phyloP scores from a whole-genome alignment of 805 yeast genomes.

The Teunomyces panamensis region DNA sequence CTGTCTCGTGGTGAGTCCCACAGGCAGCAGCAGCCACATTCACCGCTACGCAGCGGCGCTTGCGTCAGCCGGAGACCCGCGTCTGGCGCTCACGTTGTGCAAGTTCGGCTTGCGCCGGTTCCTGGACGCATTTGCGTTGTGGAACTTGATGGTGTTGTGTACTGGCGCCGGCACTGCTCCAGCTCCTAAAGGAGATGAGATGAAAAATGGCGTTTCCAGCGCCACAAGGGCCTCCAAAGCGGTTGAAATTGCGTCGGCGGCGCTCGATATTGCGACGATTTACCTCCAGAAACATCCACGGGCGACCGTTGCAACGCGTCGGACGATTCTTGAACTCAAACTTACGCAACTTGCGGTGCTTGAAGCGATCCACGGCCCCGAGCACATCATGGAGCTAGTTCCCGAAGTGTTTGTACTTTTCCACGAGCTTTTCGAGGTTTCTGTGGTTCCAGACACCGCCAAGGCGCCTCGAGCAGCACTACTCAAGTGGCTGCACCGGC shows the following conservation, averaged over 20 bases:
- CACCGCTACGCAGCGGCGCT: conserved; percentile 50
- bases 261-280: conserved; percentile 39
- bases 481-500: conserved; percentile 38
- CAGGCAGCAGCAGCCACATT: conserved; percentile 27
- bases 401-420: conserved; percentile 63
- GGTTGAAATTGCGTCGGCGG: neutral
- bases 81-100: conserved; percentile 43
- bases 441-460: too few species aligned
- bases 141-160: conserved; percentile 67
- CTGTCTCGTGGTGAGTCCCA: conserved; percentile 34
- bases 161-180: conserved; percentile 48
- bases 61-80: conserved; percentile 42
- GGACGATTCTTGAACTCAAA: conserved; percentile 64
- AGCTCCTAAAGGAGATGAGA: conserved; percentile 35
- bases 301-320: conserved; percentile 24
- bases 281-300: conserved; percentile 14
- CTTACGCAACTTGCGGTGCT: conserved; percentile 71
- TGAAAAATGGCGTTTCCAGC: neutral
- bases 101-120: conserved; percentile 48
- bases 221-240: neutral
- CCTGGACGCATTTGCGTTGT: conserved; percentile 57
- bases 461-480: too few species aligned
- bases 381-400: conserved; percentile 58
- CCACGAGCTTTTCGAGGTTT: conserved; percentile 45
- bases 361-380: conserved; percentile 57